A percentile compares a stretch with the other conserved stretches of the same genome.
Evolutionary conservation across 805 yeast genomes (phyloP).

Genomic region (Lipomyces anomalus): DNA sequence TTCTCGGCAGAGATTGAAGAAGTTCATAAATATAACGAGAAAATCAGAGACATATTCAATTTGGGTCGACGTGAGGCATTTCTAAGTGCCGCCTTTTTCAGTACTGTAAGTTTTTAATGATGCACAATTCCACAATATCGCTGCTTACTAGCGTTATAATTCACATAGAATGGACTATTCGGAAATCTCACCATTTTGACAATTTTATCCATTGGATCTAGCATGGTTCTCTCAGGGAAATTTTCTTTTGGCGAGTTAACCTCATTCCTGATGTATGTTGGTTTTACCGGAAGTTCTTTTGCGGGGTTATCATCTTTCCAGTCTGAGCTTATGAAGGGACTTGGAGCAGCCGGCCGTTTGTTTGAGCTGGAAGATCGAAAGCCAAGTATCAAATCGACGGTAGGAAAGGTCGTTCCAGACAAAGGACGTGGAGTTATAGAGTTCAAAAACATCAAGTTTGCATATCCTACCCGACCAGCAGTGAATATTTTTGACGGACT

Average conservation of each 20-base stretch:
- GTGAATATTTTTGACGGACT: constrained; percentile 58
- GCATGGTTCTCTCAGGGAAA: constrained; percentile 70
- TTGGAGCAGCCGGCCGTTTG: constrained; percentile 88
- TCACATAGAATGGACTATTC: constrained; percentile 71
- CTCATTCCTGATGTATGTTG: constrained; percentile 92
- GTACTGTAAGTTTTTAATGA: constrained; percentile 6
- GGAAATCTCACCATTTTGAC: constrained; percentile 81
- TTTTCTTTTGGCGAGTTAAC: constrained; percentile 83
- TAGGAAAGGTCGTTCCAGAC: constrained; percentile 42
- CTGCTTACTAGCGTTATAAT: no score
- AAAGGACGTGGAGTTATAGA: constrained; percentile 36
- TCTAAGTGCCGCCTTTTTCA: constrained; percentile 20
- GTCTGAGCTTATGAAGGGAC: constrained; percentile 93
- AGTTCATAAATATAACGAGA: constrained; percentile 65
- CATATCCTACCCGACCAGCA: constrained; percentile 80
- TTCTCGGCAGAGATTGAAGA: constrained; percentile 81
- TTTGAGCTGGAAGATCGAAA: constrained; percentile 79
- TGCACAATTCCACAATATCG: not conserved
- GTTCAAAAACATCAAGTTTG: constrained; percentile 60
- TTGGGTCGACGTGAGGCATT: constrained; percentile 76
- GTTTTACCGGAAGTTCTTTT: constrained; percentile 87
- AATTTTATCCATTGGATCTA: constrained; percentile 71
- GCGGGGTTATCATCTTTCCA: constrained; percentile 87
- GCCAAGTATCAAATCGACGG: constrained; percentile 62
- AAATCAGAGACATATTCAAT: constrained; percentile 57